phyloP scores from a whole-genome alignment of 176 grass and related monocot species.

The Oryza glumipatula region DNA sequence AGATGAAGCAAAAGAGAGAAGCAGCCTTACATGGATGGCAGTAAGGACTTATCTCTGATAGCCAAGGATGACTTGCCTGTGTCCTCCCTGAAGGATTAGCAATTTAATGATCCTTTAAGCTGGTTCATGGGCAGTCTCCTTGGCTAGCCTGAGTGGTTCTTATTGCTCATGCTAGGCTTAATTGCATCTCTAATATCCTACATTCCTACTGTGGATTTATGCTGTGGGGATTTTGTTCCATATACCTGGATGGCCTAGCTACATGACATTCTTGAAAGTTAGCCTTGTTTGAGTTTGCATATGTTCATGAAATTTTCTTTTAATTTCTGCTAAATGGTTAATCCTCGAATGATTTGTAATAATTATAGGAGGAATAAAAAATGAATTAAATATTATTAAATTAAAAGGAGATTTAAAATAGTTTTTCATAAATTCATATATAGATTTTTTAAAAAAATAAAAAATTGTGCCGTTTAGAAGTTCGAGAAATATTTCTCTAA shows the following conservation, averaged over 20 bases:
- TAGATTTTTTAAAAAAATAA: too few species aligned
- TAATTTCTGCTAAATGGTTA: too few species aligned
- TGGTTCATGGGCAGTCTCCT: slow-evolving; percentile 51
- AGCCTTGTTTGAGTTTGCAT: not conserved
- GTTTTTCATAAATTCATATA: too few species aligned
- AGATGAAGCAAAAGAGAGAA: slow-evolving; percentile 3
- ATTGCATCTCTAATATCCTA: not conserved
- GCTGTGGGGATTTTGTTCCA: not conserved
- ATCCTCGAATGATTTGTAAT: too few species aligned
- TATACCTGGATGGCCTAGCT: not conserved
- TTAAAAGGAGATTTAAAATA: too few species aligned
- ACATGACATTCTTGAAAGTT: not conserved
- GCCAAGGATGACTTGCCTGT: slow-evolving; percentile 41
- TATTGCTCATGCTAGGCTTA: slow-evolving; percentile 37
- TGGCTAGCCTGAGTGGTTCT: slow-evolving; percentile 43
- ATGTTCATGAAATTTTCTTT: not conserved
- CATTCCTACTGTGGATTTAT: not conserved
- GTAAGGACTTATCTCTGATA: slow-evolving; percentile 41
- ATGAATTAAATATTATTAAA: too few species aligned
- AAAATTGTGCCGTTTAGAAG: too few species aligned
- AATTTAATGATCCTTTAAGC: slow-evolving; percentile 1
- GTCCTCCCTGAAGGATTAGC: slow-evolving; percentile 5
- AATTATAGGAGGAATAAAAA: too few species aligned
- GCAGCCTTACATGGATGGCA: slow-evolving; percentile 50
- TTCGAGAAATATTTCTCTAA: too few species aligned